phyloP scores from a whole-genome alignment of 1,139 yeast genomes.

The Kodamaea plutei region DNA sequence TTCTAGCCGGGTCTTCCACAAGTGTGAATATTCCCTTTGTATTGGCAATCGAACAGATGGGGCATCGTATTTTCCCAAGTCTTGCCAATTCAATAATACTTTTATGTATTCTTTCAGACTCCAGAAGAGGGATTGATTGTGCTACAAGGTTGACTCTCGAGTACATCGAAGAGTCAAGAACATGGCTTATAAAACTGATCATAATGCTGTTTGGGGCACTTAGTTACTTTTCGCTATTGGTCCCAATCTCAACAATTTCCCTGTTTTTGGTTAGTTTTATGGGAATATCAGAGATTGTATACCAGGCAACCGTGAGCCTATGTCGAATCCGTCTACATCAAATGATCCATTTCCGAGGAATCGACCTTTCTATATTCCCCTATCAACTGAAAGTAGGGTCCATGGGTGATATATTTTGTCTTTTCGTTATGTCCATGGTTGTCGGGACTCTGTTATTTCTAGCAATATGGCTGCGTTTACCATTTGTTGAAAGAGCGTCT shows the following conservation, averaged over 20 bases:
- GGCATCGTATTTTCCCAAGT: too few species aligned
- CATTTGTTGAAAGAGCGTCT: not conserved
- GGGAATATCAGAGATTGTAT: not conserved
- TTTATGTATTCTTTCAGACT: too few species aligned
- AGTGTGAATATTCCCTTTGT: too few species aligned
- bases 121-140: not conserved
- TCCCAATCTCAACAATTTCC: not conserved
- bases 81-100: too few species aligned
- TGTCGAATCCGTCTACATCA: conserved; percentile 5
- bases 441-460: conserved; percentile 2
- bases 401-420: conserved; percentile 3
- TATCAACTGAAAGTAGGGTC: conserved; percentile 2
- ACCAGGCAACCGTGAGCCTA: conserved; percentile 2
- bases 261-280: not conserved
- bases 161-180: too few species aligned
- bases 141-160: not conserved
- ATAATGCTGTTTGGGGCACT: not conserved
- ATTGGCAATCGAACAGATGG: too few species aligned
- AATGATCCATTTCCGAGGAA: conserved; percentile 1
- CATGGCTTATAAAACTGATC: too few species aligned
- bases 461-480: conserved; percentile 2
- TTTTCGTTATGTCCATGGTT: conserved; percentile 1
- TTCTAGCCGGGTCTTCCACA: too few species aligned
- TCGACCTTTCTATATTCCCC: not conserved
- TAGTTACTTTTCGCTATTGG: not conserved